Evolutionary conservation across 768 basidiomycete genomes (phyloP), one percentile per base, ranked within the genome.

Genomic region (Macrolepiota albuminosa): DNA sequence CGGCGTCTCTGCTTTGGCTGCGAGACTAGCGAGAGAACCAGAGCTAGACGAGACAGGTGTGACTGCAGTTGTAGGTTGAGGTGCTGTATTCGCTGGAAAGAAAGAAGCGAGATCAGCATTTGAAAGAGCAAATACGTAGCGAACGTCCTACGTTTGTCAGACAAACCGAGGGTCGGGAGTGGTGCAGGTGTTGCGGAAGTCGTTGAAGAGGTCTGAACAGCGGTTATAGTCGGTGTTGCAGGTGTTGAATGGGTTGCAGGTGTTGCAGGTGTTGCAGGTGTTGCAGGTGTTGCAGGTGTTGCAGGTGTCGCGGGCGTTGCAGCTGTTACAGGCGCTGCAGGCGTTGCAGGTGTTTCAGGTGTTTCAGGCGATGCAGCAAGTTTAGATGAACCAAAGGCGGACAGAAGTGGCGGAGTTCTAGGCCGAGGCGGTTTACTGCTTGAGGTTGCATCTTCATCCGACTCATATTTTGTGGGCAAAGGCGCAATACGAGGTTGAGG

Each of bases 331-430:
- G 63, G 53, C 18, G 39, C 42, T 39, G 5, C 29, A 42, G 40
- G 53, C 16, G 39, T n/a, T 10, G 39, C 16, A 40, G 37, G 51
- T 13, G 36, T 26, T 14, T 24, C 24, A 34, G n/a, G 4, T n/a
- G 31, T 18, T 49, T 6, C 18, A 39, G 24, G 37, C 13, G 39
- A 40, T 51, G 46, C 46, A 13, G 54, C 29, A 54, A 53, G 26
- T n/a, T 63, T 66, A 18, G 34, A 6, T 6, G 62, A 34, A 34
- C 70, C 64, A 61, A 75, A 69, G 4, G 74, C 65, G 9, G 77
- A 73, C 4, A 80, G 63, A 7, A 80, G 64, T 0, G 85, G 81
- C 4, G 85, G 81, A 0, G 83, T 84, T 68, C 76, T 79, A 0
- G 84, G 79, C 53, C 78, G 71, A 43, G 68, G 49, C n/a, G 62